Conservation (phyloP, 2,329 filamentous ascomycete genomes). For the Aspergillus chevalieri region DNA sequence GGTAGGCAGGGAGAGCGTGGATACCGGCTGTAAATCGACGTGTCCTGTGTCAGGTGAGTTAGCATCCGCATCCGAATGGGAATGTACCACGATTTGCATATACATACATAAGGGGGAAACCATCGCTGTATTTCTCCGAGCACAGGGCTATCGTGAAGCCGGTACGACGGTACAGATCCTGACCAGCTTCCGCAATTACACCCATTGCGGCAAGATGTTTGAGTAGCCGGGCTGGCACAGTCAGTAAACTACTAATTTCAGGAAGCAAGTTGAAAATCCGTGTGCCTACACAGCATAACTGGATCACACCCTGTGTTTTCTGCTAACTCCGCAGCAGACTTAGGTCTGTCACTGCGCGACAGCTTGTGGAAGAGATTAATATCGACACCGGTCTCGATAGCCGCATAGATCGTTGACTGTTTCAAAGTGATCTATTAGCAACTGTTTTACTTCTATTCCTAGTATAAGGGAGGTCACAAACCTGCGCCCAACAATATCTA, state of each 20-base stretch:
- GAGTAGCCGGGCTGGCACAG: conserved; percentile 21
- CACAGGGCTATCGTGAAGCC: conserved; percentile 25
- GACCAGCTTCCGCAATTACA: conserved; percentile 26
- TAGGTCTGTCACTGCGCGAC: conserved; percentile 16
- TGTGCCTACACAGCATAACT: conserved; percentile 13
- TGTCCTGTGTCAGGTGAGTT: conserved; percentile 5
- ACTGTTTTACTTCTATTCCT: neutral
- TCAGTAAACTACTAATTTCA: neutral
- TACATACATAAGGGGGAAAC: conserved; percentile 22
- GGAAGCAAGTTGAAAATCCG: too few relatives aligned
- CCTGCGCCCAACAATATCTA: conserved; percentile 20
- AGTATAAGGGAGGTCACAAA: conserved; percentile 1
- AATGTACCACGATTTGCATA: too few relatives aligned
- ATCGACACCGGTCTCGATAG: conserved; percentile 17
- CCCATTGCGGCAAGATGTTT: conserved; percentile 32
- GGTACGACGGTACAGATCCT: conserved; percentile 28
- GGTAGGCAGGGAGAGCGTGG: conserved; percentile 15
- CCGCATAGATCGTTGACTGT: conserved; percentile 16
- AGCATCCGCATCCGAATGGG: neutral
- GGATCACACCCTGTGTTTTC: conserved; percentile 12
- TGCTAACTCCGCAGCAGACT: conserved; percentile 15
- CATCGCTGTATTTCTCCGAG: conserved; percentile 18
- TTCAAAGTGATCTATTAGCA: neutral
- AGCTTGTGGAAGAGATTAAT: conserved; percentile 18
- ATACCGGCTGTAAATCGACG: conserved; percentile 12